Evolutionary conservation across 2,329 filamentous ascomycete species (phyloP), one percentile per base, ranked within the genome.

Genomic region (Myriosclerotinia curreyana): DNA sequence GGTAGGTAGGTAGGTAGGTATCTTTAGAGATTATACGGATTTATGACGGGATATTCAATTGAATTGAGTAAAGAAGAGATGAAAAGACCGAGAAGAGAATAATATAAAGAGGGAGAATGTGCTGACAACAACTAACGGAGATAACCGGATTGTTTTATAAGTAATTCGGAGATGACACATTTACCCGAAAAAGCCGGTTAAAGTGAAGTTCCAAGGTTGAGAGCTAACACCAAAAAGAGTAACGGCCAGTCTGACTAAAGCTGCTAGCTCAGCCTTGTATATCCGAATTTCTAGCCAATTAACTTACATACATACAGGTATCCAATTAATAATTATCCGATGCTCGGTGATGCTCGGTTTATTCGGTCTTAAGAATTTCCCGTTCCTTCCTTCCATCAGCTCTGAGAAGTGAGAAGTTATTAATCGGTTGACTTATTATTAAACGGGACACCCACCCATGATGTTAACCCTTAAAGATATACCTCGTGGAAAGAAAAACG

Each of bases 51-150:
- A 17, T 58, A 58, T 55, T 42, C 3, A 51, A 38, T 38, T 20
- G 14, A 25, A 31, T 31, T 22, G 25, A 52, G 7, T 28, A 6
- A 54, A 14, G 3, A 49, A 42, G 25, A 14, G 15, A n/a, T 22
- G 53, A 58, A 63, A 58, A 54, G 60, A 38, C 60, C 60, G 60
- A 62, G 42, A 42, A 4, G 42, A 9, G 22, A n/a, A 38, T 49
- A n/a, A 38, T 49, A 56, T 49, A 55, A 36, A 46, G n/a, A 54
- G 14, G 17, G 25, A 40, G 17, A 61, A 9, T 48, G 20, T 34
- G 20, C 42, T 22, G 20, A 48, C 25, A 36, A 36, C 20, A 22
- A 20, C 5, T 3, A 15, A 55, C 42, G 51, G 52, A 56, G 40
- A 49, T 63, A 58, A 63, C 51, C 34, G 15, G 60, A 31, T 50